Base-by-base conservation (phyloP, 331 rosid species). In the Acacia pycnantha region DNA sequence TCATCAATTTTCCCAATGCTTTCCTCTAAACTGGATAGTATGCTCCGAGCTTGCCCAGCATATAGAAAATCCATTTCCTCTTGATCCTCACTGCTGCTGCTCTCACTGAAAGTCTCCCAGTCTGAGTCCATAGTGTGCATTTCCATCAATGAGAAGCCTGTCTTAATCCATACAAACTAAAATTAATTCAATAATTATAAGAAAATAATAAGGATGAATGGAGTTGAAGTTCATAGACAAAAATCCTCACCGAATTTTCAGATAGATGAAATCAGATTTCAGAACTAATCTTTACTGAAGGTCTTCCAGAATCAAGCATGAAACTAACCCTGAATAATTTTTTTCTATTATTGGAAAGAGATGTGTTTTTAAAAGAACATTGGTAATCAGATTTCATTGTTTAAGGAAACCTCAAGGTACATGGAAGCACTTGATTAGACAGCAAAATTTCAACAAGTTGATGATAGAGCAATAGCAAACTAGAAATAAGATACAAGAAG, bases 1-100 rank as follows among this genome's bases (percentile, higher is more conserved):
- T 94, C 98, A 72, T 96, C 97, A 67, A 96, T 94, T 86, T 82
- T 94, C 48, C 89, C 97, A 75, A 96, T 96, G 93, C 94, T 92
- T 85, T 90, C 98, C 83, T 96, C 97, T 69, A 96, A 88, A 85
- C 99, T 90, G 59, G 97, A 91, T 73, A 96, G 89, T 77, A 96
- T 90, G 94, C 89, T 91, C 78, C 68, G 87, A 74, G 99, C 98
- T 82, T 94, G 97, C 64, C 97, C 97, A 2, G 90, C 87, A 81
- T 84, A 94, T 24, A 76, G 82, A 80, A 70, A 86, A 73, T 93
- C 93, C 14, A 77, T 80, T 85, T 90, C 97, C 88, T 90, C 97
- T 84, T 89, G 97, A 86, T 95, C 97, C 53, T 90, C 98, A 69
- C 87, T 77, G 81, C 97, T 87, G 85, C 92, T 89, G 80, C 92